Evolutionary conservation across 1,284 basidiomycete genomes (phyloP).

Genomic region (Lignosus rhinocerotis): DNA sequence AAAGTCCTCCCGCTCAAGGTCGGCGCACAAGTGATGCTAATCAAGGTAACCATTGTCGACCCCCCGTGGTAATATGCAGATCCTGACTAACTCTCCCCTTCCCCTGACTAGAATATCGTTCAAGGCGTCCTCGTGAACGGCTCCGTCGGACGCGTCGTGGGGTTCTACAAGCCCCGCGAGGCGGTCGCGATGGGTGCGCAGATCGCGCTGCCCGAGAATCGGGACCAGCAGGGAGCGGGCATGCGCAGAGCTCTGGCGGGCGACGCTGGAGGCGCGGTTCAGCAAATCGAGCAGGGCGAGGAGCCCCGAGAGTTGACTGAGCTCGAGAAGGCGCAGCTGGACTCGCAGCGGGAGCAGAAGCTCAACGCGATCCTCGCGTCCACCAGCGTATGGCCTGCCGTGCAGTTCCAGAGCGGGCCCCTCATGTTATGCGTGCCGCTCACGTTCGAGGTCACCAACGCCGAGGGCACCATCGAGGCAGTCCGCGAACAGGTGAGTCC

Average conservation of each 20-base stretch:
- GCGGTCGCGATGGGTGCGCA: slow-evolving; percentile 42
- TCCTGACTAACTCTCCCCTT: background rate
- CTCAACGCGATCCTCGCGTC: slow-evolving; percentile 10
- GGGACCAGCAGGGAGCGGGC: background rate
- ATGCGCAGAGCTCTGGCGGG: background rate
- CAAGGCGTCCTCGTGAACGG: slow-evolving; percentile 33
- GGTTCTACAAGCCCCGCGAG: slow-evolving; percentile 55
- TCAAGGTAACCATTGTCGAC: slow-evolving; percentile 32
- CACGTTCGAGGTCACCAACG: slow-evolving; percentile 60
- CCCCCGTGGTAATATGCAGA: too few species aligned
- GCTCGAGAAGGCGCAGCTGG: background rate
- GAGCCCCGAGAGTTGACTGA: slow-evolving; percentile 27
- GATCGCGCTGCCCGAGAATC: slow-evolving; percentile 30
- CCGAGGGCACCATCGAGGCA: slow-evolving; percentile 52
- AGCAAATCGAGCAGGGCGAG: slow-evolving; percentile 28
- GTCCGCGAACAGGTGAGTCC: slow-evolving; percentile 48
- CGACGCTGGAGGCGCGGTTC: background rate
- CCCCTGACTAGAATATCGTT: slow-evolving; percentile 17
- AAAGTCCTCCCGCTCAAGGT: slow-evolving; percentile 35
- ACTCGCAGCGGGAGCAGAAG: slow-evolving; percentile 9
- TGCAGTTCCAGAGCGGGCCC: slow-evolving; percentile 50
- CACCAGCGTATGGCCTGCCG: slow-evolving; percentile 49
- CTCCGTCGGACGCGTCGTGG: slow-evolving; percentile 35
- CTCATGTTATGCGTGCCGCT: slow-evolving; percentile 49
- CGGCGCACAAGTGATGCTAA: slow-evolving; percentile 46